A percentile compares a stretch with the other conserved stretches of the same genome.
Evolutionary conservation across 306 rosid genomes (phyloP).

Genomic region (Pyrus communis): DNA sequence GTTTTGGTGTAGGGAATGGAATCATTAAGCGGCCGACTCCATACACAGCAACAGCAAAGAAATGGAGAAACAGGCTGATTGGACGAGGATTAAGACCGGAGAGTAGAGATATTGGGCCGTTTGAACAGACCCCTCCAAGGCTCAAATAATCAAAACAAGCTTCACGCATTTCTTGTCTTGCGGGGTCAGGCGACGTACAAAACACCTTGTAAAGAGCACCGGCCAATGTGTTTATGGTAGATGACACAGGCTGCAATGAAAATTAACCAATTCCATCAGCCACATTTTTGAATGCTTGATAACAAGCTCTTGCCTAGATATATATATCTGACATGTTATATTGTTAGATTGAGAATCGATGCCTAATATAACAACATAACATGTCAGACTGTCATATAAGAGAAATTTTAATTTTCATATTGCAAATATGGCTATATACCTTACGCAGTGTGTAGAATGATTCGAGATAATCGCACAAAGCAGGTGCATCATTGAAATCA

Average conservation of each 20-base stretch:
- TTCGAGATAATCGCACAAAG: background rate
- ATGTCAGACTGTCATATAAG: too few species aligned
- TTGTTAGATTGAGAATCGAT: background rate
- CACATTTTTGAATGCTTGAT: background rate
- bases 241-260: slow-evolving; percentile 62
- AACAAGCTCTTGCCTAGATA: background rate
- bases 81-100: slow-evolving; percentile 79
- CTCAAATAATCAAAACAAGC: slow-evolving; percentile 78
- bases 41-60: slow-evolving; percentile 66
- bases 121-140: slow-evolving; percentile 70
- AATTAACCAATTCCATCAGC: background rate
- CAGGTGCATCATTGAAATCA: slow-evolving; percentile 39
- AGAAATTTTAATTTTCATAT: too few species aligned
- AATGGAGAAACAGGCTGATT: slow-evolving; percentile 54
- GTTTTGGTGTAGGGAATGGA: slow-evolving; percentile 58
- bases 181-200: slow-evolving; percentile 69
- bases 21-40: slow-evolving; percentile 67
- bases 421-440: too few species aligned
- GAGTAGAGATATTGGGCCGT: slow-evolving; percentile 66
- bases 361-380: background rate
- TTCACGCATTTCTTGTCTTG: slow-evolving; percentile 59
- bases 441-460: too few species aligned
- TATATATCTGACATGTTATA: background rate
- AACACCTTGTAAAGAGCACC: slow-evolving; percentile 78
- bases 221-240: slow-evolving; percentile 85